Conservation (phyloP, 169 alveolate genomes). For the Plasmodium coatneyi region DNA sequence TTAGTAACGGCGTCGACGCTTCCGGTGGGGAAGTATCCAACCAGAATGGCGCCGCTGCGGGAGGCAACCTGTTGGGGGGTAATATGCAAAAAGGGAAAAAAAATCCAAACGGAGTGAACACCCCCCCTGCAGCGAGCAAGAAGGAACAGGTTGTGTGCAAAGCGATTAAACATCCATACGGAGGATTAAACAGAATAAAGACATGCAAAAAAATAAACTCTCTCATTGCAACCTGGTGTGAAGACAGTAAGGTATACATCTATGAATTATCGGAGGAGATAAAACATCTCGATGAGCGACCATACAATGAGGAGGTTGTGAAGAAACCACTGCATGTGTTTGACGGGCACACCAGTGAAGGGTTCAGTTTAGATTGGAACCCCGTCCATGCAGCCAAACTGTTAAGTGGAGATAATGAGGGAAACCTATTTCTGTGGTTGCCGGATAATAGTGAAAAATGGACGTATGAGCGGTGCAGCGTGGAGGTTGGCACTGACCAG, state of each 20-base stretch:
- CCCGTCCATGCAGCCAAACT: conserved; percentile 77
- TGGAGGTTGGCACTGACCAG: background rate
- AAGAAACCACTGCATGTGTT: conserved; percentile 37
- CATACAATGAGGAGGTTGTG: conserved; percentile 14
- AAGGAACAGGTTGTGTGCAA: conserved; percentile 21
- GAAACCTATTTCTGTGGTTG: conserved; percentile 78
- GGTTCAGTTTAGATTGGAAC: conserved; percentile 86
- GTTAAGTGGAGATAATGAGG: conserved; percentile 83
- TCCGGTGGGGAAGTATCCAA: background rate
- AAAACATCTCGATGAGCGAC: conserved; percentile 19
- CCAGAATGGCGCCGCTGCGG: background rate
- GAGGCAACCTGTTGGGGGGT: no score
- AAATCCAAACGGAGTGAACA: background rate
- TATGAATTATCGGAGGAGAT: conserved; percentile 49
- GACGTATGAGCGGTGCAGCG: conserved; percentile 5
- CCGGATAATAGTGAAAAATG: conserved; percentile 69
- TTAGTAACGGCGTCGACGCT: background rate
- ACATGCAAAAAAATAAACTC: conserved; percentile 45
- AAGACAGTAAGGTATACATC: conserved; percentile 53
- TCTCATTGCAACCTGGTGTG: conserved; percentile 68
- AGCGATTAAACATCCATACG: conserved; percentile 42
- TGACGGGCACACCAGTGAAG: conserved; percentile 79
- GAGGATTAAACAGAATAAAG: conserved; percentile 47
- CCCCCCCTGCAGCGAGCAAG: background rate
- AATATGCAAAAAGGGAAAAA: background rate